Conservation (phyloP, 192 early-diverging fungal species). For the Coemansia brasiliensis region DNA sequence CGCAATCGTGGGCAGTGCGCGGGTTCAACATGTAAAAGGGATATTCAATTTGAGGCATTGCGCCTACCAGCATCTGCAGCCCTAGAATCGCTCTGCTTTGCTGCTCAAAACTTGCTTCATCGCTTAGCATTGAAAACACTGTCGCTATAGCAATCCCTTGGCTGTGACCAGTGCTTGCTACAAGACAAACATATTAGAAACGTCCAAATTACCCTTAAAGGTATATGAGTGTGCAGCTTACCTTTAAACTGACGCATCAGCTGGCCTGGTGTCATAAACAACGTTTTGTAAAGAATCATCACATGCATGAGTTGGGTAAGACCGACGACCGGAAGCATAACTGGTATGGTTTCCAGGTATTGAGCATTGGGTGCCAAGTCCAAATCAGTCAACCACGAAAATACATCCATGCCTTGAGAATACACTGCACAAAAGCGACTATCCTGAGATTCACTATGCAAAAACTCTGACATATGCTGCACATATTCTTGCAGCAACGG, state of each 20-base stretch:
- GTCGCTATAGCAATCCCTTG: slow-evolving; percentile 88
- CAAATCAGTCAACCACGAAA: slow-evolving; percentile 73
- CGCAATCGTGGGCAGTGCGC: neutral
- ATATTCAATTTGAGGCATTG: slow-evolving; percentile 68
- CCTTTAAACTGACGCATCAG: slow-evolving; percentile 29
- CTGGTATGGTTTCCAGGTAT: slow-evolving; percentile 68
- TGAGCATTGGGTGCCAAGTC: slow-evolving; percentile 68
- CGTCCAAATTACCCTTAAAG: neutral
- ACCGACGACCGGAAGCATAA: slow-evolving; percentile 82
- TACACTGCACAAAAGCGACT: slow-evolving; percentile 57
- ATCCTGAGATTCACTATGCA: slow-evolving; percentile 59
- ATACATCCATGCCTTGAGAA: slow-evolving; percentile 71
- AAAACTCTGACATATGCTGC: slow-evolving; percentile 67
- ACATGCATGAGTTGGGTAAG: slow-evolving; percentile 85
- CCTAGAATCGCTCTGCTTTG: slow-evolving; percentile 79
- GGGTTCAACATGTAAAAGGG: slow-evolving; percentile 12
- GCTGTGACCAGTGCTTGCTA: slow-evolving; percentile 75
- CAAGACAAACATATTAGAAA: neutral
- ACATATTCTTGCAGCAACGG: slow-evolving; percentile 71
- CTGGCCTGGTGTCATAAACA: slow-evolving; percentile 57
- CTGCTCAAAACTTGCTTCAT: slow-evolving; percentile 73
- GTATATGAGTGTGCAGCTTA: slow-evolving; percentile 8
- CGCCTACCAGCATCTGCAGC: slow-evolving; percentile 81
- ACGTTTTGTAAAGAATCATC: slow-evolving; percentile 66
- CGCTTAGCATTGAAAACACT: slow-evolving; percentile 74